Evolutionary conservation across 2,329 filamentous ascomycete genomes (phyloP).

Genomic region (Stagonosporopsis tanaceti): DNA sequence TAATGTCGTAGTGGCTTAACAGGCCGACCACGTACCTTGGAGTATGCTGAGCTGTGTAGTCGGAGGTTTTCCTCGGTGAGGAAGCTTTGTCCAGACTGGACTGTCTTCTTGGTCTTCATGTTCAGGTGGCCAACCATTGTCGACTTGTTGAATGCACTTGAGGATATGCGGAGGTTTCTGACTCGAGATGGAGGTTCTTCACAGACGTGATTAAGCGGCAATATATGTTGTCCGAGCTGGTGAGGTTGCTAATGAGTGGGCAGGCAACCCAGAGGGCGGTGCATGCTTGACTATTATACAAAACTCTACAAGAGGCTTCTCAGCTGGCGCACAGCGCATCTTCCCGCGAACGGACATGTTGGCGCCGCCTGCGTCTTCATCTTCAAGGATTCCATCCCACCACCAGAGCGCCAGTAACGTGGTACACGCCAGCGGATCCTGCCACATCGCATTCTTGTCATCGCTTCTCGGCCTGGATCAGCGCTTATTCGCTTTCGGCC

Average conservation of each 20-base stretch:
- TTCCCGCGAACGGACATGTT: constrained; percentile 26
- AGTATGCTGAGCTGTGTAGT: constrained; percentile 35
- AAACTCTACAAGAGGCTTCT: constrained; percentile 9
- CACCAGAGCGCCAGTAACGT: constrained; percentile 31
- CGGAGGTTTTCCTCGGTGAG: constrained; percentile 46
- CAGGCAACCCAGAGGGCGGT: constrained; percentile 8
- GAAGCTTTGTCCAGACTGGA: constrained; percentile 9
- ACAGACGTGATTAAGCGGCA: background rate
- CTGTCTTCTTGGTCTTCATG: constrained; percentile 11
- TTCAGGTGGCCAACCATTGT: constrained; percentile 20
- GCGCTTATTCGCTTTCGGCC: constrained; percentile 28
- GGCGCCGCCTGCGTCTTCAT: constrained; percentile 30
- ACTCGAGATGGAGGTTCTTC: constrained; percentile 5
- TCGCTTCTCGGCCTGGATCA: constrained; percentile 26
- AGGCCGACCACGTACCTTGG: constrained; percentile 29
- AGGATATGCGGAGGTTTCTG: constrained; percentile 6
- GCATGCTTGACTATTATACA: constrained; percentile 22
- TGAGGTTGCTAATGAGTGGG: constrained; percentile 2
- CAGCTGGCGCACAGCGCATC: constrained; percentile 23
- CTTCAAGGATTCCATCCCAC: constrained; percentile 28
- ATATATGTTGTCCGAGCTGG: constrained; percentile 2
- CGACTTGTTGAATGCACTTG: constrained; percentile 5
- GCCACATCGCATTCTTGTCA: constrained; percentile 26
- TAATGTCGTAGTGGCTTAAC: background rate
- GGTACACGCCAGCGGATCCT: constrained; percentile 31